These are phyloP conservation scores for Teratosphaeria zuluensis DNA, from an alignment of 2,329 filamentous ascomycete genomes.

Conservation along the genomic window DNA sequence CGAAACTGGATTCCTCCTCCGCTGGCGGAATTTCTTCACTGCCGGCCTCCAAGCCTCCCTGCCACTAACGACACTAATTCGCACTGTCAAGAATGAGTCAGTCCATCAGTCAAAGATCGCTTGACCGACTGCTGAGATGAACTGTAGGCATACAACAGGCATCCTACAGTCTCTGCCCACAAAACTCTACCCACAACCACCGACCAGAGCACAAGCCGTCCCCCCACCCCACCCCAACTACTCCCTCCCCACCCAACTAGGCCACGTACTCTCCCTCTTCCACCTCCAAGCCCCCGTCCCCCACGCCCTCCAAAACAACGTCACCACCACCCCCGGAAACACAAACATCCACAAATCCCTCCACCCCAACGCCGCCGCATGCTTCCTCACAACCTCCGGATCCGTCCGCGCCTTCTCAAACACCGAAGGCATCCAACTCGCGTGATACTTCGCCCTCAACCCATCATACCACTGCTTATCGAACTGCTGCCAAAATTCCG, in stretches of 20 bases:
- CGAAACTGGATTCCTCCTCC: no score
- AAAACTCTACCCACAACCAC: no score
- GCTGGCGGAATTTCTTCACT: no score
- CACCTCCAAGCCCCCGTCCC: constrained; percentile 12
- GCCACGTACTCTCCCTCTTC: constrained; percentile 23
- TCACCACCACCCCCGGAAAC: constrained; percentile 29
- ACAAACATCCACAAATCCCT: constrained; percentile 28
- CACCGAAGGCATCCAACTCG: constrained; percentile 53
- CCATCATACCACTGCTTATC: constrained; percentile 51
- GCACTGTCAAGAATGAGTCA: no score
- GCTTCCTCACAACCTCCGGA: constrained; percentile 16
- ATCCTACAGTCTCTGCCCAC: no score
- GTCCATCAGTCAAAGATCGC: no score
- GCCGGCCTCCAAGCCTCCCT: no score
- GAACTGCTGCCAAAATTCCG: constrained; percentile 60
- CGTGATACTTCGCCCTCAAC: constrained; percentile 54
- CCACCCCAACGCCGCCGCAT: constrained; percentile 21
- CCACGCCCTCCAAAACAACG: constrained; percentile 15
- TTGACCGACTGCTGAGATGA: no score
- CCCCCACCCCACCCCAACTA: not conserved
- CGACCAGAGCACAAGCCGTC: no score
- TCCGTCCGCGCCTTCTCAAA: constrained; percentile 61
- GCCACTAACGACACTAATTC: no score
- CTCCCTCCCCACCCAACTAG: constrained; percentile 6
- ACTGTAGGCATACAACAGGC: no score